Evolutionary conservation across 2,329 filamentous ascomycete genomes (phyloP).

Genomic region (Xenoacremonium recifei): DNA sequence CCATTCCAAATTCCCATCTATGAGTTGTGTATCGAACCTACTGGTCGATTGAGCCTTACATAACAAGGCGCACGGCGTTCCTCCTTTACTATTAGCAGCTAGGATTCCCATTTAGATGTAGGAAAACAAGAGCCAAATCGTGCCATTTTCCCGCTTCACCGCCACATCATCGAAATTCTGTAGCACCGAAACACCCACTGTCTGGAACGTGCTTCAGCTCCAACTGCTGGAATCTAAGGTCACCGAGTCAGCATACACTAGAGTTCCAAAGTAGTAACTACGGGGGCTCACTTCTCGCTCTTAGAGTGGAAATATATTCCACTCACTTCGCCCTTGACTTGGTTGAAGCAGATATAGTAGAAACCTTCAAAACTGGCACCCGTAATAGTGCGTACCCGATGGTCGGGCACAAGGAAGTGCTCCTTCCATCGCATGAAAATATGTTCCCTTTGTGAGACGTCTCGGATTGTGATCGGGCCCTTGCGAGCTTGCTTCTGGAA

Average conservation of each 20-base stretch:
- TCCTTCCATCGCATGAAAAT: slow-evolving; percentile 99
- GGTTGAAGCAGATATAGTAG: slow-evolving; percentile 99
- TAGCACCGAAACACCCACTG: slow-evolving; percentile 75
- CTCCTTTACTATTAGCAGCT: too few relatives aligned
- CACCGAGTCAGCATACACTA: slow-evolving; percentile 3
- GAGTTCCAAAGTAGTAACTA: background rate
- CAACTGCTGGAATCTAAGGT: slow-evolving; percentile 79
- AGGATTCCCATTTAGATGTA: too few relatives aligned
- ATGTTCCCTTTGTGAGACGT: slow-evolving; percentile 77
- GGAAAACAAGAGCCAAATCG: too few relatives aligned
- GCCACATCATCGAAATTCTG: slow-evolving; percentile 77
- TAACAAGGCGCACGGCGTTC: too few relatives aligned
- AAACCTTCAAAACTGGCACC: slow-evolving; percentile 98
- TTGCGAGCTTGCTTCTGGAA: slow-evolving; percentile 60
- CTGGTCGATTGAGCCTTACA: background rate
- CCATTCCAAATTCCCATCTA: slow-evolving; percentile 22
- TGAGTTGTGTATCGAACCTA: slow-evolving; percentile 12
- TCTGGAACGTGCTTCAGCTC: slow-evolving; percentile 87
- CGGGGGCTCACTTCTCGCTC: slow-evolving; percentile 80
- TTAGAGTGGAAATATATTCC: slow-evolving; percentile 98
- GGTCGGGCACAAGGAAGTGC: slow-evolving; percentile 93
- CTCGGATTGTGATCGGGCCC: slow-evolving; percentile 58
- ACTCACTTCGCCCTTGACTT: slow-evolving; percentile 78
- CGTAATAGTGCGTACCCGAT: slow-evolving; percentile 84
- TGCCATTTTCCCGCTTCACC: too few relatives aligned